phyloP scores from a whole-genome alignment of 2,329 filamentous ascomycete species.

The Lasiodiplodia gonubiensis region DNA sequence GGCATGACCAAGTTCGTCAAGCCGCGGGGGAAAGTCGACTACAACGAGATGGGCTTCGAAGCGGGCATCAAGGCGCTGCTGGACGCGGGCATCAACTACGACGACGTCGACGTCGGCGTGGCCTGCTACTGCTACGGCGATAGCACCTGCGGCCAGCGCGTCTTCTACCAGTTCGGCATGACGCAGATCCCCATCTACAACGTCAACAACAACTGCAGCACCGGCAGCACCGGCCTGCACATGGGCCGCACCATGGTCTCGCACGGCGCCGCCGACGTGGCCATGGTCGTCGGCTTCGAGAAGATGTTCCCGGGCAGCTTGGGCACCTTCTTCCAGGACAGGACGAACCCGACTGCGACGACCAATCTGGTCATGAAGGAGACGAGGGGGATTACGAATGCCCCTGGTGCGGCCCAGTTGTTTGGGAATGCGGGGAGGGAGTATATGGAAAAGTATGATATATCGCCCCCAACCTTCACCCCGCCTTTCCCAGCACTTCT shows the following conservation, averaged over 20 bases:
- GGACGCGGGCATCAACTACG: slow-evolving; percentile 88
- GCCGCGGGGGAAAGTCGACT: slow-evolving; percentile 90
- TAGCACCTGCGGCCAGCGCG: slow-evolving; percentile 90
- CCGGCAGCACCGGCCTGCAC: slow-evolving; percentile 87
- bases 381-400: slow-evolving; percentile 80
- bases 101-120: slow-evolving; percentile 78
- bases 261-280: slow-evolving; percentile 82
- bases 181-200: slow-evolving; percentile 96
- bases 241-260: slow-evolving; percentile 82
- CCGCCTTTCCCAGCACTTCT: not conserved
- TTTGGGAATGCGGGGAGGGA: slow-evolving; percentile 94
- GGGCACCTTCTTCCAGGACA: slow-evolving; percentile 82
- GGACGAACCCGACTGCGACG: slow-evolving; percentile 77
- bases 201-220: slow-evolving; percentile 98
- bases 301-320: slow-evolving; percentile 97
- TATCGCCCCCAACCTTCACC: not conserved
- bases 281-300: slow-evolving; percentile 93
- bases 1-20: slow-evolving; percentile 99
- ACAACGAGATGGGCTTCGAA: slow-evolving; percentile 92
- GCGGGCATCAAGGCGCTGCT: slow-evolving; percentile 86
- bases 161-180: slow-evolving; percentile 99
- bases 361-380: slow-evolving; percentile 78
- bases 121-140: slow-evolving; percentile 99
- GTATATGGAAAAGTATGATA: slow-evolving; percentile 83
- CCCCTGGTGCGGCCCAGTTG: slow-evolving; percentile 86